These are phyloP conservation scores for Pythium angustatum DNA, from an alignment of 352 stramenopile genomes.

Conservation along the genomic window DNA sequence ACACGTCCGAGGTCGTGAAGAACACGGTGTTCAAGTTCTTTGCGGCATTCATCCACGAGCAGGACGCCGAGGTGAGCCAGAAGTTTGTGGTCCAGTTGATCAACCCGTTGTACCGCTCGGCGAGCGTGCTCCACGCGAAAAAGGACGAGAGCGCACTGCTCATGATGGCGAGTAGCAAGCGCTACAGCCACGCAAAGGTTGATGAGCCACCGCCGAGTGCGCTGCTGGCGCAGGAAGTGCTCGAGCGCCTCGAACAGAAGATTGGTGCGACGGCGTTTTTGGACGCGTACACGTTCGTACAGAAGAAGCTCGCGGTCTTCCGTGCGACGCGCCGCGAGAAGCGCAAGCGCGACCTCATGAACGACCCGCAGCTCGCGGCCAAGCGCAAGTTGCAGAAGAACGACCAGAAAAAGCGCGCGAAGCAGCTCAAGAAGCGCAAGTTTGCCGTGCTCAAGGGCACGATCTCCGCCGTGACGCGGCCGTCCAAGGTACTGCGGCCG, in stretches of 20 bases:
- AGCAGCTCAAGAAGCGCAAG: conserved; percentile 90
- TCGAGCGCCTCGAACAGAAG: conserved; percentile 85
- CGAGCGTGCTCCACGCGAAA: conserved; percentile 52
- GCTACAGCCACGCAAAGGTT: not conserved
- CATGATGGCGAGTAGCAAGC: conserved; percentile 14
- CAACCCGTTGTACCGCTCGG: conserved; percentile 78
- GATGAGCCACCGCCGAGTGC: conserved; percentile 46
- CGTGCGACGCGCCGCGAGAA: conserved; percentile 73
- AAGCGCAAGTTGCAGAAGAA: conserved; percentile 87
- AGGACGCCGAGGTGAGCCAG: conserved; percentile 48
- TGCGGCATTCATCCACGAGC: conserved; percentile 65
- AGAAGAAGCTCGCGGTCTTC: conserved; percentile 74
- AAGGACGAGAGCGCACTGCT: conserved; percentile 34
- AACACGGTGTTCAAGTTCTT: conserved; percentile 86
- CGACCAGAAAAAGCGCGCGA: conserved; percentile 74
- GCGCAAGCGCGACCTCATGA: conserved; percentile 76
- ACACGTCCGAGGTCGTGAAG: conserved; percentile 56
- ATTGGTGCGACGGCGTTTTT: conserved; percentile 73
- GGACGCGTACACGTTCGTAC: conserved; percentile 83
- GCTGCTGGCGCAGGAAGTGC: conserved; percentile 79
- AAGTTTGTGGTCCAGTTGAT: conserved; percentile 80
- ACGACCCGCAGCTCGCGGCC: conserved; percentile 70
- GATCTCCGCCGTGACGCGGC: conserved; percentile 52
- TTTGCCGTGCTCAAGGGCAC: conserved; percentile 83
- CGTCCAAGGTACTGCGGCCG: conserved; percentile 61